phyloP scores from a whole-genome alignment of 352 stramenopile genomes.

The Nothophytophthora sp. region DNA sequence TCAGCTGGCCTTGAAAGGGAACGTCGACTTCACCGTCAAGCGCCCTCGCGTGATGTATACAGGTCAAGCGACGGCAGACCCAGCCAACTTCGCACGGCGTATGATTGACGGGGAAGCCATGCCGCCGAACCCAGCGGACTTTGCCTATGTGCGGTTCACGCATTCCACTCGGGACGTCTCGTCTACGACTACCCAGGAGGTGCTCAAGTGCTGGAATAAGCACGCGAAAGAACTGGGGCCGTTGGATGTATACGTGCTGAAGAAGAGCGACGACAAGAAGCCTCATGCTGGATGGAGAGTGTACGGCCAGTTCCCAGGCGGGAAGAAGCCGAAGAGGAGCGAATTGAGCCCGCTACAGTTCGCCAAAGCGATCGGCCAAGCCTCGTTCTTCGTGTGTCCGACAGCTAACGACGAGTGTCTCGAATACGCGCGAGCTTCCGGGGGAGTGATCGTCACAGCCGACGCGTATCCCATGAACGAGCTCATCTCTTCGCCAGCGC shows the following conservation, averaged over 20 bases:
- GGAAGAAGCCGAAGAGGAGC: constrained; percentile 14
- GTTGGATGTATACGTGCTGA: constrained; percentile 30
- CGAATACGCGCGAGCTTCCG: constrained; percentile 47
- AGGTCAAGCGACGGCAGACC: constrained; percentile 31
- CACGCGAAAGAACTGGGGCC: constrained; percentile 44
- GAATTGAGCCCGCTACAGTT: constrained; percentile 27
- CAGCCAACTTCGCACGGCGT: constrained; percentile 11
- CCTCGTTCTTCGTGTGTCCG: constrained; percentile 51
- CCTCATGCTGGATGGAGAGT: constrained; percentile 14
- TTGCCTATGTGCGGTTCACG: constrained; percentile 27
- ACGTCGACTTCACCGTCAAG: not conserved
- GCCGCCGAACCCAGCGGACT: constrained; percentile 28
- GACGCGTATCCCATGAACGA: constrained; percentile 65
- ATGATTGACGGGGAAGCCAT: constrained; percentile 8
- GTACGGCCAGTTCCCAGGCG: constrained; percentile 16
- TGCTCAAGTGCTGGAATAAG: constrained; percentile 44
- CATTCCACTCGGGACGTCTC: constrained; percentile 41
- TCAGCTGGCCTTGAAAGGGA: not conserved
- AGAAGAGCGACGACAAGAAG: constrained; percentile 2
- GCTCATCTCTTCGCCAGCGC: constrained; percentile 12
- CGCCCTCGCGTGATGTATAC: constrained; percentile 39
- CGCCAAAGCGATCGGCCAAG: constrained; percentile 29
- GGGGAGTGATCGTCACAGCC: constrained; percentile 45
- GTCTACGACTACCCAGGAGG: constrained; percentile 38
- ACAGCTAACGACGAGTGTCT: constrained; percentile 65